phyloP scores from a whole-genome alignment of 805 yeast genomes.

The Lipomyces oligophaga region DNA sequence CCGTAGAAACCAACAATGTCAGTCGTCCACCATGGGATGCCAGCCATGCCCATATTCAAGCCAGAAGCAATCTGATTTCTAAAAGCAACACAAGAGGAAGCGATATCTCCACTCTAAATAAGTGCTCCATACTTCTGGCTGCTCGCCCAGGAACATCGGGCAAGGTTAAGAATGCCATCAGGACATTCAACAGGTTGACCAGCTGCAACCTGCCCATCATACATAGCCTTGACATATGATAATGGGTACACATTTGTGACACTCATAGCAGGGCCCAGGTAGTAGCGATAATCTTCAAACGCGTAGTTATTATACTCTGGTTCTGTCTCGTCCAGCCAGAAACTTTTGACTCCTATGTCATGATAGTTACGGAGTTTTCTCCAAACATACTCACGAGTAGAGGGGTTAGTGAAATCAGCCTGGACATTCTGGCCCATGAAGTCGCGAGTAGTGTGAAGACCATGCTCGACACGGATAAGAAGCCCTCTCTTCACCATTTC shows the following conservation, averaged over 20 bases:
- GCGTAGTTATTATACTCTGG: slow-evolving; percentile 29
- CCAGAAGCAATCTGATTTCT: slow-evolving; percentile 28
- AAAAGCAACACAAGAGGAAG: slow-evolving; percentile 26
- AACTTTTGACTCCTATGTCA: slow-evolving; percentile 21
- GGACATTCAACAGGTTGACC: too few species aligned
- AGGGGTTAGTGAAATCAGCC: slow-evolving; percentile 28
- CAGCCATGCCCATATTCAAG: slow-evolving; percentile 29
- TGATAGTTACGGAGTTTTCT: slow-evolving; percentile 23
- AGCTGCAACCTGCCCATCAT: slow-evolving; percentile 21
- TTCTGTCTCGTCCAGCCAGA: slow-evolving; percentile 30
- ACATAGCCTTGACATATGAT: slow-evolving; percentile 25
- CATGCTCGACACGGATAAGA: slow-evolving; percentile 26
- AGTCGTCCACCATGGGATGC: slow-evolving; percentile 31
- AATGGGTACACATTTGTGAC: slow-evolving; percentile 28
- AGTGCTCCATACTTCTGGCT: slow-evolving; percentile 29
- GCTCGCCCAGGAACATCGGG: slow-evolving; percentile 30
- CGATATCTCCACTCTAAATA: slow-evolving; percentile 29
- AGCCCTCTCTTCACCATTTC: slow-evolving; percentile 28
- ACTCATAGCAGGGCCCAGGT: slow-evolving; percentile 19
- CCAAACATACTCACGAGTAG: slow-evolving; percentile 26
- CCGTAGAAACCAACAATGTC: slow-evolving; percentile 31
- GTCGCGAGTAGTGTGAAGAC: slow-evolving; percentile 23
- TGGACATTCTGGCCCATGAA: slow-evolving; percentile 22
- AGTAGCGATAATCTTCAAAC: slow-evolving; percentile 28
- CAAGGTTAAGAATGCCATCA: slow-evolving; percentile 9